Base-by-base conservation (phyloP, 1,284 basidiomycete species). In the Serendipita sp. region DNA sequence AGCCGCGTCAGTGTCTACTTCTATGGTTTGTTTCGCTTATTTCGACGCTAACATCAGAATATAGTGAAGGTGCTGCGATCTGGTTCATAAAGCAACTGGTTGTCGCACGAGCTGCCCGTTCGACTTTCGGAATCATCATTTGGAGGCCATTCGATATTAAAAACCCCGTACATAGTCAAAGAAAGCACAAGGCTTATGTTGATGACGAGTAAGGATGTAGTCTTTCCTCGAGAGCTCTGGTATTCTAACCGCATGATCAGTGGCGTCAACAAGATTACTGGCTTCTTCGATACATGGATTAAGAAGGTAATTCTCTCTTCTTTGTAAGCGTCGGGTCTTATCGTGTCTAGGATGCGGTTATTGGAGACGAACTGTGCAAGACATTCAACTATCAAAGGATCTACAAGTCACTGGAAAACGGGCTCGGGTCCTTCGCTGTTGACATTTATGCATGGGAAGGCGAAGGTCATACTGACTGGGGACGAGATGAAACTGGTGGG, bases 71-170 rank as follows among this genome's bases (percentile, higher is more conserved):
- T 38, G 45, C 62, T 13, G 45, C 50, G 10, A 55, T 58, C 13
- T 62, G 62, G 62, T 58, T 55, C 29, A 55, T 62, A 15, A 55
- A 60, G 26, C 62, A 62, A 45, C 22, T 60, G 13, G 62, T 62
- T 3, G 43, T 45, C 35, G 62, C 62, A 2, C 49, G 62, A 5
- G 62, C 62, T 1, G 49, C 34, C 29, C 62, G 62, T 26, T 34
- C 62, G 3, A 38, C 49, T 30, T 62, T 62, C 26, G 62, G 62
- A 1, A 58, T 41, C 6, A 62, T 55, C 38, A 53, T 60, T 10
- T 55, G 35, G 30, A 15, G 62, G 17, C 35, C 53, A 29, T 58
- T 62, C 26, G 41, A 62, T 38, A 3, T 41, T 6, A 62, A 38
- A 12, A 35, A 34, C n/a, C 12, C 22, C 8, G 30, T 55, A 22